Conservation (phyloP, 2,329 filamentous ascomycete genomes). For the Tolypocladium inflatum region DNA sequence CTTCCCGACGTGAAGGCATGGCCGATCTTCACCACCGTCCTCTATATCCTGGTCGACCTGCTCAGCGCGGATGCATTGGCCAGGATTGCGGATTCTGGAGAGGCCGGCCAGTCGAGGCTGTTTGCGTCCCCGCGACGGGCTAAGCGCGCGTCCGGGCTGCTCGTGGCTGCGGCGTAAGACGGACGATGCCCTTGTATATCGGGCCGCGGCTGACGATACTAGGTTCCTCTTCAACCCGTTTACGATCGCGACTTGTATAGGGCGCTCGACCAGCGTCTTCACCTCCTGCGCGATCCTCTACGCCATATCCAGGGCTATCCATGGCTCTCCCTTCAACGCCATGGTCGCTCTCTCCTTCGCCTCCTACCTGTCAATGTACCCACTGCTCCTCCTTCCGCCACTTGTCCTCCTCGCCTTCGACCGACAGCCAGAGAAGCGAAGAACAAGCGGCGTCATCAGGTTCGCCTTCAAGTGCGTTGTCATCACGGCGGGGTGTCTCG, state of each 20-base stretch:
- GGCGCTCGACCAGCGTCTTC: constrained; percentile 80
- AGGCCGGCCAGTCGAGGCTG: constrained; percentile 61
- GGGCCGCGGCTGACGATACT: constrained; percentile 6
- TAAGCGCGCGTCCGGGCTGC: constrained; percentile 63
- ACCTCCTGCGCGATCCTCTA: constrained; percentile 81
- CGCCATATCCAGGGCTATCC: constrained; percentile 71
- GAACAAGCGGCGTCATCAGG: constrained; percentile 21
- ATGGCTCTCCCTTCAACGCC: constrained; percentile 62
- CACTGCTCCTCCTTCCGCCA: constrained; percentile 75
- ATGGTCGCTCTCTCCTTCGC: constrained; percentile 82
- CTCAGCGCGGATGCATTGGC: constrained; percentile 72
- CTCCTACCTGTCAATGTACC: constrained; percentile 87
- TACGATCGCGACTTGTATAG: constrained; percentile 83
- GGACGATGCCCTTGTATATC: neutral
- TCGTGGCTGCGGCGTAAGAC: constrained; percentile 69
- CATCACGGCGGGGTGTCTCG: constrained; percentile 45
- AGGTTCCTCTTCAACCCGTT: constrained; percentile 94
- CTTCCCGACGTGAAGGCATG: constrained; percentile 60
- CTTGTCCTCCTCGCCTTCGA: constrained; percentile 75
- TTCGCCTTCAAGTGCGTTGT: constrained; percentile 48
- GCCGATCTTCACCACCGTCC: constrained; percentile 65
- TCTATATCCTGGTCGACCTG: constrained; percentile 76
- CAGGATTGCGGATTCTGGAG: constrained; percentile 71
- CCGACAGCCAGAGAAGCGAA: constrained; percentile 31
- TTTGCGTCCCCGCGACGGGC: constrained; percentile 72